Evolutionary conservation across 371 early-diverging fungal species (phyloP), one percentile per base, ranked within the genome.

Genomic region (Capillidium rhysosporum): DNA sequence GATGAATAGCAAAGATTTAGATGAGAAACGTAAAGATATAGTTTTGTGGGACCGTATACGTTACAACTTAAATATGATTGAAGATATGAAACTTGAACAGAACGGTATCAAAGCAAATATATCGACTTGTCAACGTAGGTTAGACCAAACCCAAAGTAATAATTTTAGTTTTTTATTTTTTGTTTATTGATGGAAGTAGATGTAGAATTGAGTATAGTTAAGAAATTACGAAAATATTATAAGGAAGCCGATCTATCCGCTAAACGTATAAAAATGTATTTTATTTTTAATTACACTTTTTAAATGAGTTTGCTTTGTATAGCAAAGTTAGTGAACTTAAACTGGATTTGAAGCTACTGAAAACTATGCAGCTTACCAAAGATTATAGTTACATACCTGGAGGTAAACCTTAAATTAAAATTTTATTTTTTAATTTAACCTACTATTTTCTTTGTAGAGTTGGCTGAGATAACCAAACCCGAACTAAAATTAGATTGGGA

Each of bases 211-310:
- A 7, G 7, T 7, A 34, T 34, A 34, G 34, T 34, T 12, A 34
- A 34, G 8, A 47, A 47, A 16, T 16, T 47, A 18, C 48, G 29
- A 14, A 47, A 47, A 47, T 47, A 47, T 16, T 23, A 26, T 10
- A 47, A 47, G 48, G 48, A 47, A 12, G 48, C 26, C n/a, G 48
- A 47, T 26, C n/a, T 16, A 18, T 47, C 48, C 4, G 48, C 48
- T 16, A 18, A 14, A 29, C 23, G 48, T 8, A 47, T 23, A 8
- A 47, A 47, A 47, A 47, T 23, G 48, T 47, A 47, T n/a, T n/a
- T n/a, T n/a, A 21, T 47, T 12, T 5, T 4, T 29, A 26, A n/a
- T n/a, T n/a, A n/a, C n/a, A n/a, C n/a, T n/a, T 29, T 16, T 29
- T 26, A 16, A 47, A 12, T 23, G 10, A 21, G 3, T 5, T 18